These are phyloP conservation scores for Pythium folliculosum DNA, from an alignment of 352 stramenopile species.

Conservation along the genomic window DNA sequence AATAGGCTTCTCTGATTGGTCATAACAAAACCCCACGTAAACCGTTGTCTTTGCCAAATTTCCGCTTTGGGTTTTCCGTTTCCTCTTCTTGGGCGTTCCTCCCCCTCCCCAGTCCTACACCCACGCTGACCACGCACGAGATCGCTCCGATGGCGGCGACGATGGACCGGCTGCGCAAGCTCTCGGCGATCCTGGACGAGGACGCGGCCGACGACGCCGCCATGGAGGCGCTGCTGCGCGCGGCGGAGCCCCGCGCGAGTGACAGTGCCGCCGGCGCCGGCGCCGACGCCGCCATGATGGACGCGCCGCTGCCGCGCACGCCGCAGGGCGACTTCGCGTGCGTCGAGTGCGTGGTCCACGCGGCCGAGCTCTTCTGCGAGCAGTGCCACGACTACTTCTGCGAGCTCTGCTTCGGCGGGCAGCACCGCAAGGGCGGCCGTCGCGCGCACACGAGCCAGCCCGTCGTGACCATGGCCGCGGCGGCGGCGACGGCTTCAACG, in stretches of 20 bases:
- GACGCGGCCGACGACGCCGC: slow-evolving; percentile 58
- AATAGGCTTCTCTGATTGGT: too few species aligned
- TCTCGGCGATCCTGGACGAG: slow-evolving; percentile 81
- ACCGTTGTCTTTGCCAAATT: not conserved
- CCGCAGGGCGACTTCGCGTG: slow-evolving; percentile 54
- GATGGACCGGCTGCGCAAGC: slow-evolving; percentile 74
- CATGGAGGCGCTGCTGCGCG: slow-evolving; percentile 49
- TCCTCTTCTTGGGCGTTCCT: too few species aligned
- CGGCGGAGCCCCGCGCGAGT: not conserved
- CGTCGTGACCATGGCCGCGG: slow-evolving; percentile 27
- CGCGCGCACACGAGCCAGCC: slow-evolving; percentile 79
- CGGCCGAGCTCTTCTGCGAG: slow-evolving; percentile 81
- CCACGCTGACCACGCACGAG: not conserved
- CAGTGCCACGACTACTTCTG: slow-evolving; percentile 91
- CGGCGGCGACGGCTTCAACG: too few species aligned
- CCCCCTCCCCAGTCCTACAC: not conserved
- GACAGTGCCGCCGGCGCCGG: too few species aligned
- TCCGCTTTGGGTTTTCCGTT: not conserved
- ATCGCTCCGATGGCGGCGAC: slow-evolving; percentile 31
- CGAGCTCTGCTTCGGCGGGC: slow-evolving; percentile 76
- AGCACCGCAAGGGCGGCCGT: slow-evolving; percentile 86
- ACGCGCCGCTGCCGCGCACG: slow-evolving; percentile 31
- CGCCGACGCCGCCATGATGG: not conserved
- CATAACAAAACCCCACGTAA: too few species aligned
- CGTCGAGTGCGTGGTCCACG: slow-evolving; percentile 70